Conservation (phyloP, 768 basidiomycete species). For the Termitomyces sp. region DNA sequence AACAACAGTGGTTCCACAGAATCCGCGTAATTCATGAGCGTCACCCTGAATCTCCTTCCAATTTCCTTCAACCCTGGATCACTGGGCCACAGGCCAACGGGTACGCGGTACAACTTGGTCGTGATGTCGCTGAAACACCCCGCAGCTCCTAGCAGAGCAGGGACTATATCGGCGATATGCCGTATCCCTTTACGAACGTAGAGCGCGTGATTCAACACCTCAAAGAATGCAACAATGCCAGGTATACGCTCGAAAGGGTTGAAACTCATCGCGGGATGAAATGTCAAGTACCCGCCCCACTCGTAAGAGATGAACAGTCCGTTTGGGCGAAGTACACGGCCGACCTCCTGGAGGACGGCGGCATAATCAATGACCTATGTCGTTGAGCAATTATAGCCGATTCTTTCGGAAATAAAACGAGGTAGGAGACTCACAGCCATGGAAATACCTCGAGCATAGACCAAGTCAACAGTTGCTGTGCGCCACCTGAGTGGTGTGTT, state of each 20-base stretch:
- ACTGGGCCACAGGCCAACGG: conserved; percentile 45
- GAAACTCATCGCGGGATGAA: conserved; percentile 26
- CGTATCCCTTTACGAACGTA: conserved; percentile 27
- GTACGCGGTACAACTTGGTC: conserved; percentile 29
- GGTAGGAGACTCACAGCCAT: conserved; percentile 46
- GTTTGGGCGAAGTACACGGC: conserved; percentile 61
- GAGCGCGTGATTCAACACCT: conserved; percentile 30
- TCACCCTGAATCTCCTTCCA: conserved; percentile 35
- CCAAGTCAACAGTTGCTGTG: conserved; percentile 53
- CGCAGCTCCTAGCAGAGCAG: conserved; percentile 27
- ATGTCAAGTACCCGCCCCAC: conserved; percentile 39
- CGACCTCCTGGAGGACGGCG: conserved; percentile 47
- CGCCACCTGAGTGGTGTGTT: conserved; percentile 45
- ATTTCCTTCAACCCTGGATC: conserved; percentile 28
- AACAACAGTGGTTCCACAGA: conserved; percentile 44
- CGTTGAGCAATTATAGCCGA: neutral
- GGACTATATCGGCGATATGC: conserved; percentile 30
- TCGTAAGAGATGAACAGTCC: conserved; percentile 68
- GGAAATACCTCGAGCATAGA: conserved; percentile 56
- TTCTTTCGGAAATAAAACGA: neutral
- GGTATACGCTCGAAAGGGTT: conserved; percentile 32
- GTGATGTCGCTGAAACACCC: conserved; percentile 37
- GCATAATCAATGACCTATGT: conserved; percentile 51
- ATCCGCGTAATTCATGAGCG: conserved; percentile 36
- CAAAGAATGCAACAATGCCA: conserved; percentile 29